Percentiles rank a stretch among this genome's conserved stretches.
These are phyloP conservation scores for Leucaena leucocephala DNA, from an alignment of 306 rosid genomes.

Conservation along the genomic window DNA sequence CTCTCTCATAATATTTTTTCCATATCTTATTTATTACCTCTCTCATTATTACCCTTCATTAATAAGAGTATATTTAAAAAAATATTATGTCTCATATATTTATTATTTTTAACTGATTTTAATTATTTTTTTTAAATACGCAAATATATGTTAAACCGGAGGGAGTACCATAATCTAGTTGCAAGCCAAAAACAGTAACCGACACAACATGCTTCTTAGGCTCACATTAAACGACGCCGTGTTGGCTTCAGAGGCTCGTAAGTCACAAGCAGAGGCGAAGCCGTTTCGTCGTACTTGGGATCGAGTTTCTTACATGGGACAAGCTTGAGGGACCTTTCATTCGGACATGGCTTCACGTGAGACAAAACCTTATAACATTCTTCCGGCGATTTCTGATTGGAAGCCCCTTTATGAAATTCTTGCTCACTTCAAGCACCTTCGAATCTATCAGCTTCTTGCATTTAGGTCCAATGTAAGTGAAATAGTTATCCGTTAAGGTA, in stretches of 20 bases:
- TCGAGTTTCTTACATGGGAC: slow-evolving; percentile 46
- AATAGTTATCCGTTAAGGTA: slow-evolving; percentile 51
- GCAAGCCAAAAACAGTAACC: not conserved
- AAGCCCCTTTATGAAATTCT: slow-evolving; percentile 59
- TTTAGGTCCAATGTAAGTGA: slow-evolving; percentile 58
- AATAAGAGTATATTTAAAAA: too few species aligned
- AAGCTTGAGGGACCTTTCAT: slow-evolving; percentile 5
- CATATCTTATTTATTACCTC: too few species aligned
- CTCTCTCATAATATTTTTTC: too few species aligned
- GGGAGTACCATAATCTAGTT: too few species aligned
- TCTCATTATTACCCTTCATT: too few species aligned
- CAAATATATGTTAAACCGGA: too few species aligned
- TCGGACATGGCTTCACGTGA: slow-evolving; percentile 32
- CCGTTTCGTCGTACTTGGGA: not conserved
- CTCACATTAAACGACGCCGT: slow-evolving; percentile 26
- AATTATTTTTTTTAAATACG: too few species aligned
- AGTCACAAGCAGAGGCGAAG: slow-evolving; percentile 29
- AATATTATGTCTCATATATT: too few species aligned
- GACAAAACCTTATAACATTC: slow-evolving; percentile 39
- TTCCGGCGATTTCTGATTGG: slow-evolving; percentile 40
- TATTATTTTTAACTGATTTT: too few species aligned
- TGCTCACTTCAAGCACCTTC: slow-evolving; percentile 43
- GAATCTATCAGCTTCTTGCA: slow-evolving; percentile 55
- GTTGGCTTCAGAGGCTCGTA: slow-evolving; percentile 34
- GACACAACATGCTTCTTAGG: not conserved